Base-by-base conservation (phyloP, 306 rosid species). In the Cicer cuneatum region DNA sequence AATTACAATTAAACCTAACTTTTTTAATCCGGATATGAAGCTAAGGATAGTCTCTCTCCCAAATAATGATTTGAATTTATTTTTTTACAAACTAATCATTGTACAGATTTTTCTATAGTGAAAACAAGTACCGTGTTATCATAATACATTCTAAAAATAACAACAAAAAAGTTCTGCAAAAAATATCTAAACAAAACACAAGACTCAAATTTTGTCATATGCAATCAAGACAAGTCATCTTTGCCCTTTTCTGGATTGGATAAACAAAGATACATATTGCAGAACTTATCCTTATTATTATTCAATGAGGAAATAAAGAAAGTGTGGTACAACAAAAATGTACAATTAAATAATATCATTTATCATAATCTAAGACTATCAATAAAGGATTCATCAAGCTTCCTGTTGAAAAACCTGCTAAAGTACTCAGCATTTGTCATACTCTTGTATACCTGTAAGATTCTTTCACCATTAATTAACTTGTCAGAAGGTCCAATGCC, bases 331-430 rank as follows among this genome's bases (percentile, higher is more conserved):
- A 57, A 13, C 24, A 35, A 59, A 57, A 73, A 60, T 43, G 47
- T 33, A 29, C 3, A 73, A 60, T 4, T 29, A 29, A 29, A 60
- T 16, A 47, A 7, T 14, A 76, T 7, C 8, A 29, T 75, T 66
- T 37, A 66, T 78, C 72, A 77, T 38, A 74, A 10, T 70, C 29
- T 86, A 7, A 86, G 40, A 65, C 77, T 73, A 66, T 86, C 85
- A 73, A 80, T 70, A 78, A 85, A 85, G 11, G 86, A 80, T 43
- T 69, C 79, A 45, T 64, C 81, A 54, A 85, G 85, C 13, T 80
- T 71, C 71, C 86, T 80, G 7, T 77, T 76, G 77, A 56, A 82
- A 73, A 76, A 82, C 53, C 15, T 73, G 40, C 7, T 69, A 64
- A 80, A 85, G 39, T 80, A 85, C 52, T 83, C 83, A 12, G 73